These are phyloP conservation scores for Eucalyptus sideroxylon DNA, from an alignment of 345 rosid species.

Conservation along the genomic window DNA sequence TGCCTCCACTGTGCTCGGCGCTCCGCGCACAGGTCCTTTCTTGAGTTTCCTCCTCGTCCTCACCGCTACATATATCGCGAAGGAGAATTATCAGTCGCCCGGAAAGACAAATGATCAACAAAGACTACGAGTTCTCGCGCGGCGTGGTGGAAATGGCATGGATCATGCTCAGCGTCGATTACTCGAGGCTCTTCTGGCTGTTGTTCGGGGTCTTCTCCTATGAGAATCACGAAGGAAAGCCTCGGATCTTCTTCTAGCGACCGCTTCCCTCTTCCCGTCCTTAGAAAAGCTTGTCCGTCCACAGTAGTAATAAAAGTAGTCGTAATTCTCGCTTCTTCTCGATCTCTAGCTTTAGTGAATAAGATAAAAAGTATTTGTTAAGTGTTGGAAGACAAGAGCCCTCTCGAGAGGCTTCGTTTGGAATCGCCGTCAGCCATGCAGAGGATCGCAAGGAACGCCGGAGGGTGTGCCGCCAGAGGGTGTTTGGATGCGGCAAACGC, in stretches of 20 bases:
- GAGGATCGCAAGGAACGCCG: constrained; percentile 6
- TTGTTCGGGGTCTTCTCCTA: constrained; percentile 69
- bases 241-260: constrained; percentile 65
- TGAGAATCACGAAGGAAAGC: constrained; percentile 87
- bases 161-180: constrained; percentile 66
- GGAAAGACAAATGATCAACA: constrained; percentile 44
- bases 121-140: constrained; percentile 30
- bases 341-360: neutral
- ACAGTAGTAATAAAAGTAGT: neutral
- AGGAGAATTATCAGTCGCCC: neutral
- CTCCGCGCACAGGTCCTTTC: neutral
- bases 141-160: constrained; percentile 45
- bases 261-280: neutral
- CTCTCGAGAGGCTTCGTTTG: neutral
- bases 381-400: neutral
- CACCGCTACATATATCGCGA: neutral
- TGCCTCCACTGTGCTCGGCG: neutral
- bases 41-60: neutral
- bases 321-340: neutral
- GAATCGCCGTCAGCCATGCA: constrained; percentile 21
- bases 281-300: neutral
- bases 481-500: constrained; percentile 10
- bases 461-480: constrained; percentile 10
- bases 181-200: constrained; percentile 67
- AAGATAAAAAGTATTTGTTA: neutral